Percentiles rank a stretch among this genome's conserved stretches.
phyloP scores from a whole-genome alignment of 208 protist genomes.

The Acanthamoeba royreba region DNA sequence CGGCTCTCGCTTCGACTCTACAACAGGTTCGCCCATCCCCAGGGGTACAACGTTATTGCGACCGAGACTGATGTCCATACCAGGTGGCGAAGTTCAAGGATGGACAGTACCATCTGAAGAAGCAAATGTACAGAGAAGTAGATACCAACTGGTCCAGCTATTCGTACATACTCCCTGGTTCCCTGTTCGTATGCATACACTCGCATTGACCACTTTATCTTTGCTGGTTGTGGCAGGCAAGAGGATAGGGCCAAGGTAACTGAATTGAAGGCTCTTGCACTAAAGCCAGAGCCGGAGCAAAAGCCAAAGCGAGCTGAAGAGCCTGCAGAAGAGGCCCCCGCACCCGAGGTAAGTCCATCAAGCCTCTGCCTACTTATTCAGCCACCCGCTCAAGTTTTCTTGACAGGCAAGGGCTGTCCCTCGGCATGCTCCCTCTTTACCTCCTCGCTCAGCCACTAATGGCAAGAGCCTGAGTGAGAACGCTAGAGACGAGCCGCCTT shows the following conservation, averaged over 20 bases:
- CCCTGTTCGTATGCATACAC: background rate
- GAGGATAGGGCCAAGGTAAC: background rate
- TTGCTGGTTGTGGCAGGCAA: no score
- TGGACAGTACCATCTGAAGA: background rate
- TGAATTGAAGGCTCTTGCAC: background rate
- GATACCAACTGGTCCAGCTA: background rate
- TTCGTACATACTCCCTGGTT: background rate
- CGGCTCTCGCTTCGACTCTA: background rate
- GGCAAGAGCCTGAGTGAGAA: no score
- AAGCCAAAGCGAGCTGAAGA: background rate
- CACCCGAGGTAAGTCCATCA: background rate
- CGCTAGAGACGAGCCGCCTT: no score
- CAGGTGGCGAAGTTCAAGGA: background rate
- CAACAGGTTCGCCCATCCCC: background rate
- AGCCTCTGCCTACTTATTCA: no score
- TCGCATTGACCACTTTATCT: no score
- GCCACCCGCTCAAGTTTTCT: no score
- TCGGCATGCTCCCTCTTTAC: no score
- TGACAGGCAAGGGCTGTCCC: no score
- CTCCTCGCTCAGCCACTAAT: no score
- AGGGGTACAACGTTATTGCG: background rate
- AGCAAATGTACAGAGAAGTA: constrained; percentile 9
- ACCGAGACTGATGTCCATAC: background rate
- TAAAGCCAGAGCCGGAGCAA: background rate
- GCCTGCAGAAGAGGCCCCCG: background rate